Conservation (phyloP, 2,329 filamentous ascomycete species). For the Pyrenophora graminea region DNA sequence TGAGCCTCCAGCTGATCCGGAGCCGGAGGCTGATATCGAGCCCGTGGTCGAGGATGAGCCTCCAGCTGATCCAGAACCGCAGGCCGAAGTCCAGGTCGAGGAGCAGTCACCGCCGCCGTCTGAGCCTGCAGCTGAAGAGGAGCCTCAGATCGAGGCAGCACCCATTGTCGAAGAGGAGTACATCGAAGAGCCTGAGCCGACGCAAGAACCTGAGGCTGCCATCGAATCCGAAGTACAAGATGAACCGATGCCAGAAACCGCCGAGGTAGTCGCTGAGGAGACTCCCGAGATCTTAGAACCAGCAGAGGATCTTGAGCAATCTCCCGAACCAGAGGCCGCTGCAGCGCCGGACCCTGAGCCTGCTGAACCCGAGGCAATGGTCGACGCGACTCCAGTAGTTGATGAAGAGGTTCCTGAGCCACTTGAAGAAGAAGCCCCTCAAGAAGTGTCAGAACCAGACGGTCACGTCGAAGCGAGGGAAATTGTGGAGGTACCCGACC, state of each 20-base stretch:
- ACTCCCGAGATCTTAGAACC: background rate
- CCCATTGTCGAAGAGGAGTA: background rate
- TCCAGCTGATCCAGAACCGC: background rate
- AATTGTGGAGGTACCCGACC: background rate
- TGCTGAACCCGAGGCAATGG: background rate
- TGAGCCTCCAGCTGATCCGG: background rate
- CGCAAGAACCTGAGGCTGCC: background rate
- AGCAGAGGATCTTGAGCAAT: background rate
- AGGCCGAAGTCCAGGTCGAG: background rate
- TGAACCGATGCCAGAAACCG: background rate
- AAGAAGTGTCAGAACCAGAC: conserved; percentile 1
- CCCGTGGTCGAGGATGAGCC: background rate
- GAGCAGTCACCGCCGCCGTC: conserved; percentile 6
- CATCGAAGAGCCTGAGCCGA: conserved; percentile 3
- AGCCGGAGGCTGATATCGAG: background rate
- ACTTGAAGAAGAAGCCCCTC: background rate
- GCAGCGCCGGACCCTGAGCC: background rate
- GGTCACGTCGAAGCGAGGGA: conserved; percentile 1
- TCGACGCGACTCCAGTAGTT: background rate
- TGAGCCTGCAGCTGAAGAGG: background rate
- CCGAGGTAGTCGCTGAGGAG: background rate
- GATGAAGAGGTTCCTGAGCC: background rate
- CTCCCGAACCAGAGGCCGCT: background rate
- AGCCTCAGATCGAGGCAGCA: background rate
- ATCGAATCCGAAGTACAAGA: background rate